Percentiles rank a stretch among this genome's conserved stretches.
These are phyloP conservation scores for Vaccinium vitisidaea DNA, from an alignment of 148 eudicot genomes.

Conservation along the genomic window DNA sequence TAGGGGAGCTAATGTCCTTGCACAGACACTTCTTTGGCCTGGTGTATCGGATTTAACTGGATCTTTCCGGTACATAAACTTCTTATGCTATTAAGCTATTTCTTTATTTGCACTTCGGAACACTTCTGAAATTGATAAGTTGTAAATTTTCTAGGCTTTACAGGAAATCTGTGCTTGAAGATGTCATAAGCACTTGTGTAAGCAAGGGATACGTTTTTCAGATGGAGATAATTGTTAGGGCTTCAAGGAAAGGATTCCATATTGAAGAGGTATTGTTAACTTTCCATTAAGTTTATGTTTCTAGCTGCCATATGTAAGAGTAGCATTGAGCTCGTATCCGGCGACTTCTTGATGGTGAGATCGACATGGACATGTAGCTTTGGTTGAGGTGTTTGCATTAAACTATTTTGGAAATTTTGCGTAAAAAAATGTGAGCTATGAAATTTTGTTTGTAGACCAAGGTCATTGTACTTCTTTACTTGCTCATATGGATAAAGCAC, in stretches of 20 bases:
- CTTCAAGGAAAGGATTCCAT: conserved; percentile 85
- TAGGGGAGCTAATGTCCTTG: conserved; percentile 97
- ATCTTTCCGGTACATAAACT: conserved; percentile 67
- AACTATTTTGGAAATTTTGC: not conserved
- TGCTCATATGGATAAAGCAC: not conserved
- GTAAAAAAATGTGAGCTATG: not conserved
- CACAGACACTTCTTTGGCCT: conserved; percentile 96
- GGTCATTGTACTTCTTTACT: not conserved
- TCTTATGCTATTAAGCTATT: not conserved
- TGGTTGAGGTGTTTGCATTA: not conserved
- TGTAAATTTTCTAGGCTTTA: conserved; percentile 52
- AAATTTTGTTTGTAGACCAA: not conserved
- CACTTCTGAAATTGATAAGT: not conserved
- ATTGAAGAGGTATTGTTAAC: conserved; percentile 71
- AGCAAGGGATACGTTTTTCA: conserved; percentile 93
- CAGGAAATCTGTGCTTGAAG: conserved; percentile 82
- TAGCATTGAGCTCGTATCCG: not conserved
- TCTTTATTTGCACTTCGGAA: conserved; percentile 9
- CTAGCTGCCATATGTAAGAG: not conserved
- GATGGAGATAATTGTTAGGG: conserved; percentile 98
- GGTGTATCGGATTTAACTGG: conserved; percentile 99
- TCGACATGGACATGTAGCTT: not conserved
- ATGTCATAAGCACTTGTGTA: conserved; percentile 79
- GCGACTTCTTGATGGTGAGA: not conserved
- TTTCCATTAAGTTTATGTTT: not conserved